Conservation (phyloP, 495 filamentous ascomycete species). For the Neurospora sp. region DNA sequence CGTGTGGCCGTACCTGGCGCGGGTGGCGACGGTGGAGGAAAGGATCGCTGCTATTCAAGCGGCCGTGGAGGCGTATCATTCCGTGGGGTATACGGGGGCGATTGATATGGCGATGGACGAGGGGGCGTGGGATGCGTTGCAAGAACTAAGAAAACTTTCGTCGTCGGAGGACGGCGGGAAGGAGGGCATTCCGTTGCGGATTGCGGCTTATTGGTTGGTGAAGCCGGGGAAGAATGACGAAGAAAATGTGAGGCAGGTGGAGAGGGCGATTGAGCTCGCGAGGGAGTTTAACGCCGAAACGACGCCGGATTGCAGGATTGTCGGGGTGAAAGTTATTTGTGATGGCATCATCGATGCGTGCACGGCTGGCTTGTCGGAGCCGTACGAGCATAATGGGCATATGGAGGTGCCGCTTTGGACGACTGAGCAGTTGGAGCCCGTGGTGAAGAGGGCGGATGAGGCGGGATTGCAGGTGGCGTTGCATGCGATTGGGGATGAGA, state of each 20-base stretch:
- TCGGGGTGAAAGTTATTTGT: slow-evolving; percentile 60
- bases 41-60: slow-evolving; percentile 40
- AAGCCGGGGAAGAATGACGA: slow-evolving; percentile 31
- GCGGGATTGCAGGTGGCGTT: slow-evolving; percentile 53
- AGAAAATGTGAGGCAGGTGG: slow-evolving; percentile 42
- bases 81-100: slow-evolving; percentile 50
- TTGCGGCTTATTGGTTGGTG: slow-evolving; percentile 56
- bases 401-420: slow-evolving; percentile 48
- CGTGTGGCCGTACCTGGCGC: slow-evolving; percentile 49
- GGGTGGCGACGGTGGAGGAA: slow-evolving; percentile 40
- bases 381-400: slow-evolving; percentile 42
- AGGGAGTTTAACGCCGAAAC: slow-evolving; percentile 34
- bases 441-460: slow-evolving; percentile 43
- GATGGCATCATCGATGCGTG: slow-evolving; percentile 60
- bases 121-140: slow-evolving; percentile 46
- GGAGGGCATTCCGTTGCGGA: slow-evolving; percentile 41
- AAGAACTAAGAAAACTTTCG: slow-evolving; percentile 24
- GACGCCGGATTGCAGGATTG: slow-evolving; percentile 45
- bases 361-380: slow-evolving; percentile 51
- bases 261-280: slow-evolving; percentile 48
- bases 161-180: slow-evolving; percentile 1
- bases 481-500: slow-evolving; percentile 55
- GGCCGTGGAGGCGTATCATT: slow-evolving; percentile 42
- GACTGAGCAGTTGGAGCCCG: slow-evolving; percentile 37
- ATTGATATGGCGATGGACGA: slow-evolving; percentile 68